Base-by-base conservation (phyloP, 2,329 filamentous ascomycete species). In the Cytospora schulzeri region DNA sequence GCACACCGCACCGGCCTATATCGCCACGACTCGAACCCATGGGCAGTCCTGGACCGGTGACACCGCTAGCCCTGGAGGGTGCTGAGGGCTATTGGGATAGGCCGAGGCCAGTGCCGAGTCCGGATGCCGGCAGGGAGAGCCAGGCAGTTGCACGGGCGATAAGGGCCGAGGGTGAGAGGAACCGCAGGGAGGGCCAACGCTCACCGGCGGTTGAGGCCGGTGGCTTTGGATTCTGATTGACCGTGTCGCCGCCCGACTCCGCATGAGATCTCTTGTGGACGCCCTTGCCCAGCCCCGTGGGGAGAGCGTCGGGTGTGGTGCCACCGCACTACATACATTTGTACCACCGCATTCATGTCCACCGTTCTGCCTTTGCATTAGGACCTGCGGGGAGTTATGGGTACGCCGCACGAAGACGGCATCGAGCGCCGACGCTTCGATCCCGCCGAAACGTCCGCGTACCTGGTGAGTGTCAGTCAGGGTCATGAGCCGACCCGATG, bases 1-100 rank as follows among this genome's bases (percentile, higher is more conserved):
- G 41, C 19, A 15, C 15, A 22, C 11, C 41, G 50, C 26, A 57
- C 15, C 55, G 59, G 12, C 85, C 85, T 1, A 63, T 71, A 17
- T 83, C 82, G 2, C 83, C 83, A 1, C 74, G 80, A 31, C 75
- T 88, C 7, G 72, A 74, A 51, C 85, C 85, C 0, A 70, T 86
- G 14, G 83, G 84, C 4, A 87, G 85, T 64, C 85, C 85, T 0
- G 85, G 85, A 0, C 85, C 85, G 0, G 85, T 88, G 17, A 88
- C 86, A 1, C 85, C 86, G 1, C 86, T 88, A 79, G 83, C 85
- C 22, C 73, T 88, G 8, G 80, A 80, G 48, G 80, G 79, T 24
- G 72, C 76, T 0, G 71, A 74, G 17, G 74, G 73, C 12, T 79
- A 83, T 28, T 50, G 52, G 11, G 60, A 61, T n/a, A 60, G 69